Percentiles rank a stretch among this genome's conserved stretches.
Conservation (phyloP, 345 rosid species). For the Linum lewisii region DNA sequence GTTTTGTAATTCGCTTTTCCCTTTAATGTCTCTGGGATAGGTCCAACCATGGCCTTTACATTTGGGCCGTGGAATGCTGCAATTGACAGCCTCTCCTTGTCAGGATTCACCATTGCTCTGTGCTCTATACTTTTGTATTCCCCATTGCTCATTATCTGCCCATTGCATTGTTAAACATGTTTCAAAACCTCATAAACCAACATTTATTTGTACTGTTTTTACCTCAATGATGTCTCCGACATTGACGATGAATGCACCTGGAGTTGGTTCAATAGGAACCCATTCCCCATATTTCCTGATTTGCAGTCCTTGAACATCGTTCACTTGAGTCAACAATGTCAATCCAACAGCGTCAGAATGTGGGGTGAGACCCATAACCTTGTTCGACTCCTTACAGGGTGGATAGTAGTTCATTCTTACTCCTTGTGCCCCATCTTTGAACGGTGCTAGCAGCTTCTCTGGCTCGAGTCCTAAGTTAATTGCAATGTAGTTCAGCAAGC, state of each 20-base stretch:
- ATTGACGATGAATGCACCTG: conserved; percentile 27
- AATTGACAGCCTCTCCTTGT: not conserved
- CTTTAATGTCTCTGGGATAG: not conserved
- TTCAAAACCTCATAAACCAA: not conserved
- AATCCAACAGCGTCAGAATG: conserved; percentile 33
- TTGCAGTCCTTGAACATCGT: conserved; percentile 25
- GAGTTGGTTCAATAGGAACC: conserved; percentile 23
- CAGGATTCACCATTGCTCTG: not conserved
- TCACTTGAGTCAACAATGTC: conserved; percentile 26
- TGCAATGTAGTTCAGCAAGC: conserved; percentile 21
- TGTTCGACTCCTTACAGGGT: conserved; percentile 20
- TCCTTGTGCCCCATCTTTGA: conserved; percentile 26
- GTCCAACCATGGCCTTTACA: not conserved
- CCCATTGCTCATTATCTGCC: not conserved
- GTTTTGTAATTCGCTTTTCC: not conserved
- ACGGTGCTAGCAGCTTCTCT: conserved; percentile 14
- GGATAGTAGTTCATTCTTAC: conserved; percentile 46
- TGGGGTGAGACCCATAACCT: conserved; percentile 29
- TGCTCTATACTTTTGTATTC: conserved; percentile 10
- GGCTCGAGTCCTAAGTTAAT: conserved; percentile 25
- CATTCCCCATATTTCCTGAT: conserved; percentile 26
- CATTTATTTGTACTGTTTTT: not conserved
- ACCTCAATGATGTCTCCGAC: conserved; percentile 32
- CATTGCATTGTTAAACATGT: not conserved
- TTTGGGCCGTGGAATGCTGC: not conserved